These are phyloP conservation scores for Borealophlyctis nickersoniae DNA, from an alignment of 192 early-diverging fungal genomes.

Conservation along the genomic window DNA sequence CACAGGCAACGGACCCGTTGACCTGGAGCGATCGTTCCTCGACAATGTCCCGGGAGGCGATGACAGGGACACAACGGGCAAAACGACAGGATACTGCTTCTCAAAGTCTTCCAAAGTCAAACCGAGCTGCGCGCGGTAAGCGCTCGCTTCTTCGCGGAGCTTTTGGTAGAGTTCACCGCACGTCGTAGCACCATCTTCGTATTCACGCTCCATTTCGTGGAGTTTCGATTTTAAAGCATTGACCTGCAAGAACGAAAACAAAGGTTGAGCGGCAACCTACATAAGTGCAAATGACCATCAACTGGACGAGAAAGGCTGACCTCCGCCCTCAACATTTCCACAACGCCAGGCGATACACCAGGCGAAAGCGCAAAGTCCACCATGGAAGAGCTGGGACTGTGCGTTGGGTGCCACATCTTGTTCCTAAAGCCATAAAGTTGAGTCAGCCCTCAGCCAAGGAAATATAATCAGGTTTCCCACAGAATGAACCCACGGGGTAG, in stretches of 20 bases:
- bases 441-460: too few relatives aligned
- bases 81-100: conserved; percentile 22
- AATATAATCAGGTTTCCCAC: conserved; percentile 1
- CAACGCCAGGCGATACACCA: conserved; percentile 20
- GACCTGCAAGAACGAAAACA: conserved; percentile 6
- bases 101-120: conserved; percentile 32
- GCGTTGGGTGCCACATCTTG: conserved; percentile 29
- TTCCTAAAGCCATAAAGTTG: conserved; percentile 14
- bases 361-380: conserved; percentile 27
- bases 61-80: neutral
- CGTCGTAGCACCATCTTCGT: conserved; percentile 21
- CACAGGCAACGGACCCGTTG: conserved; percentile 15
- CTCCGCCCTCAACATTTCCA: conserved; percentile 43
- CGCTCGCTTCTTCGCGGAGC: conserved; percentile 23
- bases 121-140: conserved; percentile 13
- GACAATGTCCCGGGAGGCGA: neutral
- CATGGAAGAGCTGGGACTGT: conserved; percentile 29
- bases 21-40: conserved; percentile 8
- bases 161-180: conserved; percentile 31
- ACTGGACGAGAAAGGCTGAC: conserved; percentile 9
- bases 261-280: too few relatives aligned
- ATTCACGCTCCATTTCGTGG: conserved; percentile 27
- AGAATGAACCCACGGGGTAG: conserved; percentile 1
- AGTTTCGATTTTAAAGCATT: conserved; percentile 27
- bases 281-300: neutral